Conservation (phyloP, 2,329 filamentous ascomycete species). For the Fusarium subtropicale region DNA sequence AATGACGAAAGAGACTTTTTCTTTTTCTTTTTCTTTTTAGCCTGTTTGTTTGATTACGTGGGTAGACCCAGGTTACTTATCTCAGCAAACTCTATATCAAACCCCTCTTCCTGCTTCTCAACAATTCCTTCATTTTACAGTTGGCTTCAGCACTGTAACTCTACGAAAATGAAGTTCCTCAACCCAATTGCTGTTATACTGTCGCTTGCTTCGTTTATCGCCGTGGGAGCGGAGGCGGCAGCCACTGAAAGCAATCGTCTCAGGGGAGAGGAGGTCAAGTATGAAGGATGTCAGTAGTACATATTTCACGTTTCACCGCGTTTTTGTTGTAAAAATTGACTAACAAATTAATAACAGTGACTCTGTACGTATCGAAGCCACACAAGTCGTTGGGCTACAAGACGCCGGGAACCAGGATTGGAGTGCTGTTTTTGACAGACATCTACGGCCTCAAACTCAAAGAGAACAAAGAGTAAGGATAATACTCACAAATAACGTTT, state of each 20-base stretch:
- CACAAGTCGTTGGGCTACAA: neutral
- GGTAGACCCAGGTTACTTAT: neutral
- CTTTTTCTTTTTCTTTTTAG: neutral
- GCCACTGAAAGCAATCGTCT: neutral
- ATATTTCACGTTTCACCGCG: too few relatives aligned
- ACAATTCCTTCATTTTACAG: too few relatives aligned
- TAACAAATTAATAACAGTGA: constrained; percentile 2
- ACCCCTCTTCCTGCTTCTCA: neutral
- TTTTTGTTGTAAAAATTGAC: fast-evolving
- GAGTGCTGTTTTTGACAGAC: constrained; percentile 33
- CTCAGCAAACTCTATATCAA: neutral
- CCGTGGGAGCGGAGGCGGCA: constrained; percentile 1
- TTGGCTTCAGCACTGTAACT: too few relatives aligned
- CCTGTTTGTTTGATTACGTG: neutral
- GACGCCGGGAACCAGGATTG: constrained; percentile 5
- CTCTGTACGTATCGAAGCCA: constrained; percentile 23
- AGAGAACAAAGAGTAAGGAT: constrained; percentile 15
- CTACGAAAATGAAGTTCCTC: constrained; percentile 11
- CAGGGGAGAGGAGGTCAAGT: constrained; percentile 1
- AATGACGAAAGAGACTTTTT: constrained; percentile 1
- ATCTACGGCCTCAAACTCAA: constrained; percentile 21
- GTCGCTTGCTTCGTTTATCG: neutral
- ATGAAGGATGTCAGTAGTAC: constrained; percentile 17
- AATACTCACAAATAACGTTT: fast-evolving
- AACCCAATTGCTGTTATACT: constrained; percentile 7